Conservation (phyloP, 768 basidiomycete species). For the Chalciporus chontae region DNA sequence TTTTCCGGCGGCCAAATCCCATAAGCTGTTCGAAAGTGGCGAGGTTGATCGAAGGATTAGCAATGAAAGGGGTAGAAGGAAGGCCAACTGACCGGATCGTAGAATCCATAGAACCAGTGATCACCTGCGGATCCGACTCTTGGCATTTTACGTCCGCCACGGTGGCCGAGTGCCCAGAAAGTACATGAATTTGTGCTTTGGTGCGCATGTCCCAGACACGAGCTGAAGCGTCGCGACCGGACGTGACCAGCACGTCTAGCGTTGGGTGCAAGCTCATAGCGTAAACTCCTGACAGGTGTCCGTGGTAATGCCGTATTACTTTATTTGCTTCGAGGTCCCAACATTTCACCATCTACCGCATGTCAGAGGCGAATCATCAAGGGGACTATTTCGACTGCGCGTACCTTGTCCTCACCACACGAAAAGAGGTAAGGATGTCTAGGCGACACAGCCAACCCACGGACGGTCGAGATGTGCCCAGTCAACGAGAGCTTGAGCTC, state of each 20-base stretch:
- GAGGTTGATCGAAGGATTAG: not conserved
- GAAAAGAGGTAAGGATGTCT: slow-evolving; percentile 97
- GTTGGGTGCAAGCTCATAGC: slow-evolving; percentile 91
- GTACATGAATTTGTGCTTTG: slow-evolving; percentile 90
- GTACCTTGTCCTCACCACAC: slow-evolving; percentile 95
- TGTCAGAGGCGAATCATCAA: not conserved
- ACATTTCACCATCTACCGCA: slow-evolving; percentile 92
- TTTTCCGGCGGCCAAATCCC: slow-evolving; percentile 98
- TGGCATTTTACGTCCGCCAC: slow-evolving; percentile 96
- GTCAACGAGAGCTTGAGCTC: slow-evolving; percentile 95
- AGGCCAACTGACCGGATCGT: slow-evolving; percentile 70
- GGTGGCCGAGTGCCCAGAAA: slow-evolving; percentile 91
- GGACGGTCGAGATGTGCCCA: slow-evolving; percentile 95
- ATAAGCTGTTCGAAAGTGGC: slow-evolving; percentile 52
- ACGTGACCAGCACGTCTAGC: slow-evolving; percentile 90
- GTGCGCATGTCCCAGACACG: slow-evolving; percentile 99
- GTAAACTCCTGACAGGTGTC: slow-evolving; percentile 98
- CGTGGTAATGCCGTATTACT: slow-evolving; percentile 98
- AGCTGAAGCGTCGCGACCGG: slow-evolving; percentile 94
- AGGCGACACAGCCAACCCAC: slow-evolving; percentile 88
- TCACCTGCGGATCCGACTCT: slow-evolving; percentile 96
- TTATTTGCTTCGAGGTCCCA: slow-evolving; percentile 99
- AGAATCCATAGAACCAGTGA: slow-evolving; percentile 98
- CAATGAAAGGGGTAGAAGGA: not conserved
- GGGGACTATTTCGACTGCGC: slow-evolving; percentile 12